Conservation (phyloP, 139 green algal species). For the Micromonas pusilla region DNA sequence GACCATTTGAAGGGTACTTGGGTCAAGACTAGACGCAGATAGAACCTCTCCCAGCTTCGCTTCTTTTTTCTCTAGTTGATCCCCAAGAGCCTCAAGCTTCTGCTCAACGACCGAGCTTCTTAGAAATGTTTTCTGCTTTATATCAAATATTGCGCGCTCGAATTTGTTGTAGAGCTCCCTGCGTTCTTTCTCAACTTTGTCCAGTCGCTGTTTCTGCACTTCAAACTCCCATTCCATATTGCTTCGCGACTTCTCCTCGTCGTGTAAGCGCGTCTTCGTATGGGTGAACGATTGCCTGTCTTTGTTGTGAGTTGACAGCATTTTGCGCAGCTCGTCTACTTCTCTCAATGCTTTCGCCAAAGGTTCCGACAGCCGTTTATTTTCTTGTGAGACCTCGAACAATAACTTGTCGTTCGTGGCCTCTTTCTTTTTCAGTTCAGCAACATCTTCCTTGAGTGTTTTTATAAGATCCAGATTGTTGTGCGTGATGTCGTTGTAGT, state of each 20-base stretch:
- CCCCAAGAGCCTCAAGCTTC: constrained; percentile 53
- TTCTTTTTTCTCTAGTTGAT: constrained; percentile 47
- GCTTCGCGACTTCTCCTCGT: constrained; percentile 67
- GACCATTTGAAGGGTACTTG: constrained; percentile 52
- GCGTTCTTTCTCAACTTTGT: constrained; percentile 33
- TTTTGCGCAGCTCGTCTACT: constrained; percentile 57
- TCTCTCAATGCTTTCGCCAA: constrained; percentile 72
- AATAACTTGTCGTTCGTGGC: constrained; percentile 80
- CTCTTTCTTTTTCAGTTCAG: constrained; percentile 81
- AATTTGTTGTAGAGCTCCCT: constrained; percentile 70
- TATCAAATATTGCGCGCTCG: constrained; percentile 64
- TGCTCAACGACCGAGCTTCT: constrained; percentile 54
- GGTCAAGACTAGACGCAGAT: constrained; percentile 71
- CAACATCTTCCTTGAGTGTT: constrained; percentile 73
- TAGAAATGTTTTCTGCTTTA: constrained; percentile 58
- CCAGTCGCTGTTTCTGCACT: constrained; percentile 60
- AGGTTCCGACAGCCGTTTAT: constrained; percentile 76
- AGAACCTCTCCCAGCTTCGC: constrained; percentile 73
- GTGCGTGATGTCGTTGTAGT: constrained; percentile 90
- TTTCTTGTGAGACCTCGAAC: constrained; percentile 66
- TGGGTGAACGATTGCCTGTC: constrained; percentile 61
- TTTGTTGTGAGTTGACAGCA: constrained; percentile 66
- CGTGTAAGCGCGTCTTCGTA: constrained; percentile 62
- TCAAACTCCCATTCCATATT: constrained; percentile 82
- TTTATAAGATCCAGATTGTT: constrained; percentile 94